Conservation (phyloP, 2,329 filamentous ascomycete species). For the Akanthomyces muscarius region DNA sequence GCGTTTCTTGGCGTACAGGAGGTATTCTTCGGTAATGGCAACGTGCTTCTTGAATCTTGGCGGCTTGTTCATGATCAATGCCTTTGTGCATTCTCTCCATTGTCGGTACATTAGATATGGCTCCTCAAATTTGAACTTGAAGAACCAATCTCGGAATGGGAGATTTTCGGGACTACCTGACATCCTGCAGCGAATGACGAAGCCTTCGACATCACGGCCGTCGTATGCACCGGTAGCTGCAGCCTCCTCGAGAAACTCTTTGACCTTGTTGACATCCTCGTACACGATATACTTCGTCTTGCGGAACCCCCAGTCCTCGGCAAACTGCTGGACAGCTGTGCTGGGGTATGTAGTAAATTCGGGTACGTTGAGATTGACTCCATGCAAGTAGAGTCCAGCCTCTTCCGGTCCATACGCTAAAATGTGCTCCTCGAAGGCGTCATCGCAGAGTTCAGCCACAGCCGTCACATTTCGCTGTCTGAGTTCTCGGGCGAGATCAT, state of each 20-base stretch:
- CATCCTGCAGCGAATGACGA: slow-evolving; percentile 87
- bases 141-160: slow-evolving; percentile 91
- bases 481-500: slow-evolving; percentile 73
- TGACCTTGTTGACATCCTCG: slow-evolving; percentile 69
- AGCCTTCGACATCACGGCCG: slow-evolving; percentile 91
- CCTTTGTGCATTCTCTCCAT: slow-evolving; percentile 96
- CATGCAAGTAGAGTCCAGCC: slow-evolving; percentile 90
- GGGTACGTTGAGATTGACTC: slow-evolving; percentile 92
- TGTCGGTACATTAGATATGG: slow-evolving; percentile 98
- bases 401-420: slow-evolving; percentile 78
- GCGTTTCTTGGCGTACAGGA: slow-evolving; percentile 72
- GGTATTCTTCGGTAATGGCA: slow-evolving; percentile 86
- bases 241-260: slow-evolving; percentile 74
- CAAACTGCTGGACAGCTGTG: slow-evolving; percentile 80
- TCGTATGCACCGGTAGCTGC: slow-evolving; percentile 87
- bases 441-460: slow-evolving; percentile 93
- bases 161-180: slow-evolving; percentile 44
- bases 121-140: slow-evolving; percentile 99
- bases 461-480: slow-evolving; percentile 83
- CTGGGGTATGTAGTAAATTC: slow-evolving; percentile 85
- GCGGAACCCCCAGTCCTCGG: slow-evolving; percentile 88
- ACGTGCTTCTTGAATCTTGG: slow-evolving; percentile 83
- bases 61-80: slow-evolving; percentile 69
- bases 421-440: slow-evolving; percentile 95
- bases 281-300: slow-evolving; percentile 79